These are phyloP conservation scores for Fagus crenata DNA, from an alignment of 306 rosid species.

Conservation along the genomic window DNA sequence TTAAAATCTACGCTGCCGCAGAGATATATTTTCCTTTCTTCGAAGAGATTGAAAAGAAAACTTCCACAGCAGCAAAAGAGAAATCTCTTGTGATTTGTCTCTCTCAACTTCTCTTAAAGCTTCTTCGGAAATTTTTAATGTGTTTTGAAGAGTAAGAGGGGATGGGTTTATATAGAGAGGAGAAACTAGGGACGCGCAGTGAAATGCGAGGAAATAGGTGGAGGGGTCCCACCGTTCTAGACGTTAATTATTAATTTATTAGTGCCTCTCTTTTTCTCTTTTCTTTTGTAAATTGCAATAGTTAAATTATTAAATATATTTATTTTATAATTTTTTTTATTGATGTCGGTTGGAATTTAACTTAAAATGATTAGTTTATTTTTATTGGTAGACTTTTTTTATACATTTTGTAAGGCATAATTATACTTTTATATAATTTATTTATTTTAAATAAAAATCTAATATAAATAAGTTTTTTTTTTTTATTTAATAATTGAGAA, in stretches of 20 bases:
- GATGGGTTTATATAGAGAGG: slow-evolving; percentile 27
- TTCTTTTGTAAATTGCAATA: no score
- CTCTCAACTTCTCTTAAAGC: slow-evolving; percentile 1
- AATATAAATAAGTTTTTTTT: no score
- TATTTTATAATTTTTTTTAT: no score
- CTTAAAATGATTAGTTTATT: no score
- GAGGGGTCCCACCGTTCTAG: background rate
- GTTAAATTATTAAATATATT: no score
- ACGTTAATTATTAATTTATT: background rate
- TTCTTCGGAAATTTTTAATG: background rate
- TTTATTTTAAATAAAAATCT: no score
- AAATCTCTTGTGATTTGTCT: background rate
- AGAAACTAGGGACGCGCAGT: background rate
- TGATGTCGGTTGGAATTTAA: no score
- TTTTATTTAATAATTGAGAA: no score
- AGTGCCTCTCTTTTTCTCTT: background rate
- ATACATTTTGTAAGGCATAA: no score
- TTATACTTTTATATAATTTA: no score
- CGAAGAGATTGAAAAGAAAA: slow-evolving; percentile 11
- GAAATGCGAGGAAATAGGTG: background rate
- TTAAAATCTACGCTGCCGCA: slow-evolving; percentile 22
- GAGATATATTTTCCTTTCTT: slow-evolving; percentile 28
- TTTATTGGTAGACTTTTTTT: no score
- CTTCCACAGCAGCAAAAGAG: slow-evolving; percentile 33
- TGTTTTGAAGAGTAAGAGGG: background rate